These are phyloP conservation scores for Trematosphaeria pertusa DNA, from an alignment of 2,329 filamentous ascomycete species.

Conservation along the genomic window DNA sequence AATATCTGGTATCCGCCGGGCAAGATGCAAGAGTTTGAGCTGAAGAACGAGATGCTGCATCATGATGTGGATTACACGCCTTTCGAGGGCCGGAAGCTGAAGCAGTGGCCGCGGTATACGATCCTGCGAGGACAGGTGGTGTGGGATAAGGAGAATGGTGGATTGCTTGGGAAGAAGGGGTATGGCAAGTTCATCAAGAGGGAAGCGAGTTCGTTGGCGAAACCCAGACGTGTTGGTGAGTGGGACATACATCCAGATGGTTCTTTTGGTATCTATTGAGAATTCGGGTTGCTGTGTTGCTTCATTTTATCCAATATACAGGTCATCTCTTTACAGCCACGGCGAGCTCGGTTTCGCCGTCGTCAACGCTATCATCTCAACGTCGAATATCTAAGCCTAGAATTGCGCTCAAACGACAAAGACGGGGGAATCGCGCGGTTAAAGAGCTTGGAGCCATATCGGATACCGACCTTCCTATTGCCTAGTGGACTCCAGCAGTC, in stretches of 20 bases:
- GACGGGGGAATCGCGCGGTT: no score
- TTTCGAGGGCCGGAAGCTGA: constrained; percentile 63
- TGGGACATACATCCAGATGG: constrained; percentile 22
- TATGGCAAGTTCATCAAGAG: constrained; percentile 59
- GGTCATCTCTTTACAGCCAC: no score
- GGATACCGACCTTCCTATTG: no score
- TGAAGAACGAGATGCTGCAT: constrained; percentile 64
- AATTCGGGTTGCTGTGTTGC: no score
- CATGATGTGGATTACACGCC: constrained; percentile 70
- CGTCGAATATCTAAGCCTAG: no score
- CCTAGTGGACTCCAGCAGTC: no score
- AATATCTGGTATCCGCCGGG: constrained; percentile 58
- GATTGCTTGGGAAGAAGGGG: constrained; percentile 57
- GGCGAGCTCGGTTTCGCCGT: no score
- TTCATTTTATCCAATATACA: no score
- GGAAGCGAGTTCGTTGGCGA: constrained; percentile 48
- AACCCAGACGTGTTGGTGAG: constrained; percentile 29
- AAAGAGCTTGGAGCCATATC: no score
- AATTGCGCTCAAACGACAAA: no score
- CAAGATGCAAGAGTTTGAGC: constrained; percentile 50
- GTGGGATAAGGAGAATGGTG: constrained; percentile 63
- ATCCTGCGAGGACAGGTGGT: constrained; percentile 65
- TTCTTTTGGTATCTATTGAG: constrained; percentile 12
- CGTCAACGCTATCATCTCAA: no score
- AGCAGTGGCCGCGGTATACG: constrained; percentile 68